phyloP scores from a whole-genome alignment of 225 moss, liverwort and hornwort species.

The Marchantia polymorpha region DNA sequence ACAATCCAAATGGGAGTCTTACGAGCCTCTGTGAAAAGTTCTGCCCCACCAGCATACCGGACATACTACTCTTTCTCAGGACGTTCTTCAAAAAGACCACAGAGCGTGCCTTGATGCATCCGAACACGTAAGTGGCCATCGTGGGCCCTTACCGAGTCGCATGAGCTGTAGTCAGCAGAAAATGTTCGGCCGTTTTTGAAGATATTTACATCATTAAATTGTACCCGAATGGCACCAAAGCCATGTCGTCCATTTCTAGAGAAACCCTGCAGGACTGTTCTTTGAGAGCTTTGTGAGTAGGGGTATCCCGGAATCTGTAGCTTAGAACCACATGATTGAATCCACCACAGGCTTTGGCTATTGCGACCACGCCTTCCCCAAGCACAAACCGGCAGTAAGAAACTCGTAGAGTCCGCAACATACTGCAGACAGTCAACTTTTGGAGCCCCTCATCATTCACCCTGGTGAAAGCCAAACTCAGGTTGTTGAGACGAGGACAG shows the following conservation, averaged over 20 bases:
- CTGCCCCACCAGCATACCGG: not conserved
- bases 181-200: not conserved
- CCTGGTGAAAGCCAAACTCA: conserved; percentile 70
- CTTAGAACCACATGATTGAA: conserved; percentile 74
- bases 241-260: conserved; percentile 82
- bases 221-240: conserved; percentile 69
- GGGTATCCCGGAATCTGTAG: conserved; percentile 59
- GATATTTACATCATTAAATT: conserved; percentile 27
- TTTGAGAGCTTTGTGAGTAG: conserved; percentile 48
- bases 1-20: not conserved
- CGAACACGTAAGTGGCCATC: not conserved
- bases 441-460: conserved; percentile 64
- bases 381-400: conserved; percentile 67
- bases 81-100: not conserved
- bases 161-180: not conserved
- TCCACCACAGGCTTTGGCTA: conserved; percentile 67
- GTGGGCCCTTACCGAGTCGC: not conserved
- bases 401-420: conserved; percentile 65
- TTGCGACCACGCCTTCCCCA: conserved; percentile 57
- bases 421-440: conserved; percentile 53
- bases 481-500: conserved; percentile 56
- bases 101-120: no score
- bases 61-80: not conserved
- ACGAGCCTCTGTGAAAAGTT: not conserved
- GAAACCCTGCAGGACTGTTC: conserved; percentile 58